Evolutionary conservation across 2,329 filamentous ascomycete genomes (phyloP).

Genomic region (Nemania bipapillata): DNA sequence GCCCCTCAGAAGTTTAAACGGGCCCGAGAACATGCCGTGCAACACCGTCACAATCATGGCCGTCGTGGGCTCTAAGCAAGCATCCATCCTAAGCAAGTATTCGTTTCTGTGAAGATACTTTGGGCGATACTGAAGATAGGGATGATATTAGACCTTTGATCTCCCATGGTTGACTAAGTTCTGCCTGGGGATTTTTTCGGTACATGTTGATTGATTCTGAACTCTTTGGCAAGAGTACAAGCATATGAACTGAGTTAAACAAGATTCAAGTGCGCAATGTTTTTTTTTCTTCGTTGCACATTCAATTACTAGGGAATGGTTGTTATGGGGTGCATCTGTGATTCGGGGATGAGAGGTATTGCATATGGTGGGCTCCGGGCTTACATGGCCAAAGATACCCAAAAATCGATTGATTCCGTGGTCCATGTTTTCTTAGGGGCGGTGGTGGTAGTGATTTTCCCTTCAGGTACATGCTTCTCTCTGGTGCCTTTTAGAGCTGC

Average conservation of each 20-base stretch:
- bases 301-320: constrained; percentile 20
- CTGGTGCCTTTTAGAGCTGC: constrained; percentile 6
- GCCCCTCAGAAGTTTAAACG: constrained; percentile 47
- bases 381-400: constrained; percentile 25
- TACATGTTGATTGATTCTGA: constrained; percentile 45
- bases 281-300: constrained; percentile 33
- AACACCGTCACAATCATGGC: constrained; percentile 52
- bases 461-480: constrained; percentile 44
- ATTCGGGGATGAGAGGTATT: constrained; percentile 38
- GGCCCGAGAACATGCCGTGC: constrained; percentile 54
- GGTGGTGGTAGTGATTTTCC: constrained; percentile 33
- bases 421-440: neutral
- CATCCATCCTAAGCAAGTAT: constrained; percentile 28
- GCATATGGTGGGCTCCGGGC: constrained; percentile 41
- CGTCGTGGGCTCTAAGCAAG: constrained; percentile 36
- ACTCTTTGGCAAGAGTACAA: constrained; percentile 42
- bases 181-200: constrained; percentile 44
- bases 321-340: constrained; percentile 10
- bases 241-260: constrained; percentile 43
- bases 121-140: constrained; percentile 35
- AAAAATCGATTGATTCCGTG: constrained; percentile 7
- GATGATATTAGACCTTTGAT: constrained; percentile 44
- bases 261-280: constrained; percentile 34
- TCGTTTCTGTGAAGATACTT: constrained; percentile 48
- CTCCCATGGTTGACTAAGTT: constrained; percentile 42